Evolutionary conservation across 1,284 basidiomycete species (phyloP), one percentile per base, ranked within the genome.

Genomic region (Phlebopus sp.): DNA sequence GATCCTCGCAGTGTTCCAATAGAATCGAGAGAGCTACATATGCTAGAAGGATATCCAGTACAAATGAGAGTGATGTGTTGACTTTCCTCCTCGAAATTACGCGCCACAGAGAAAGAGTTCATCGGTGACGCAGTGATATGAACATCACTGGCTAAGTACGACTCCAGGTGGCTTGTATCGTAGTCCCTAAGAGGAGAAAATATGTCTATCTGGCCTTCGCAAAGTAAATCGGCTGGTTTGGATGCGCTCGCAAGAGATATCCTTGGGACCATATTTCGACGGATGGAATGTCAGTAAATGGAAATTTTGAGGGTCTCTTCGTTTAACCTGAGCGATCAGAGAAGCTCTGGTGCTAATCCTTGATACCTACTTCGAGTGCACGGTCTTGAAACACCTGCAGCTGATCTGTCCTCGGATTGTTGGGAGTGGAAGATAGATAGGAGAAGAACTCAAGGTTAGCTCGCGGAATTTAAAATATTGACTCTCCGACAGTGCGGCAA

Each of bases 401-500:
- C n/a, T 4, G 32, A 35, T 18, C 31, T 8, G 31, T 32, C 31
- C 31, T 9, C 10, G 9, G 31, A 32, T 15, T 35, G n/a, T 11
- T 27, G 14, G 9, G 14, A 9, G 19, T 25, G 17, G 9, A 38
- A 14, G 19, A 18, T 15, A 23, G 25, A 23, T 34, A 4, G 32
- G 5, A 34, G 5, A 11, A 37, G 7, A n/a, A 3, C 18, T 29
- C 32, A 35, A 38, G 18, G 30, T 25, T 30, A 30, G 8, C 27
- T 32, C 25, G 11, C 31, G 29, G 37, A 21, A 9, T n/a, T 36
- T n/a, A 5, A 47, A 42, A 10, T 35, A 47, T 50, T 42, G 5
- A 42, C 23, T 4, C 56, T 53, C 61, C 63, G 58, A 2, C 31
- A 1, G 0, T 52, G 46, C 57, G 57, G 59, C 62, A 36, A 49